Evolutionary conservation across 306 rosid species (phyloP).

Genomic region (Geum urbanum): DNA sequence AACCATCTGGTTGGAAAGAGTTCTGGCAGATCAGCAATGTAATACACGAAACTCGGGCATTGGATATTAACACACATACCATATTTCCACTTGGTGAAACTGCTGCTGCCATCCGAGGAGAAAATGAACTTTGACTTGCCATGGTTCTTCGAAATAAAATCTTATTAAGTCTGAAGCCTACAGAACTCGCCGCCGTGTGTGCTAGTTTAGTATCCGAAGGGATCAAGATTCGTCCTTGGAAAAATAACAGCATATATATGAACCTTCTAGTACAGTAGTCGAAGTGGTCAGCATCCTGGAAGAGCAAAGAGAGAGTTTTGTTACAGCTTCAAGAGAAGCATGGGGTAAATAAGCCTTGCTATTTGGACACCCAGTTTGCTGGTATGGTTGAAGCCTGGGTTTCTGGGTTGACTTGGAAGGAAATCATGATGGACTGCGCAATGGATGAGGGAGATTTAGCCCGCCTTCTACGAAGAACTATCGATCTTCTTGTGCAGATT

Average conservation of each 20-base stretch:
- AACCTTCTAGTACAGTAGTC: conserved; percentile 55
- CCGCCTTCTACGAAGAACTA: conserved; percentile 81
- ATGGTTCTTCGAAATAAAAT: conserved; percentile 79
- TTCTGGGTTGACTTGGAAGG: conserved; percentile 92
- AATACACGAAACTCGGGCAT: conserved; percentile 77
- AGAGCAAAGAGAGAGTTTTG: conserved; percentile 56
- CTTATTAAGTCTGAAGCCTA: conserved; percentile 63
- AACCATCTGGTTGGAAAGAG: conserved; percentile 99
- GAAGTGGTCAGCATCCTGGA: conserved; percentile 47
- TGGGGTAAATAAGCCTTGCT: conserved; percentile 57
- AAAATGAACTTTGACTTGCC: conserved; percentile 97
- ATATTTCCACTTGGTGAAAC: conserved; percentile 92
- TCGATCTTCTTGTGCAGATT: conserved; percentile 83
- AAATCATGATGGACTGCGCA: conserved; percentile 97
- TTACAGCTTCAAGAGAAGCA: conserved; percentile 69
- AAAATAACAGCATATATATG: conserved; percentile 65
- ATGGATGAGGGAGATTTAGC: conserved; percentile 98
- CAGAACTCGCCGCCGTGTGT: conserved; percentile 77
- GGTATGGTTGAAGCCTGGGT: conserved; percentile 99
- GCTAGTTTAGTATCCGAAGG: conserved; percentile 88
- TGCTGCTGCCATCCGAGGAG: conserved; percentile 91
- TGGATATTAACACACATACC: conserved; percentile 62
- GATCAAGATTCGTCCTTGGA: conserved; percentile 82
- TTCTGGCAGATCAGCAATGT: conserved; percentile 90
- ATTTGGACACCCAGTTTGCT: conserved; percentile 81